Evolutionary conservation across 306 rosid species (phyloP).

Genomic region (Nissolia schottii): DNA sequence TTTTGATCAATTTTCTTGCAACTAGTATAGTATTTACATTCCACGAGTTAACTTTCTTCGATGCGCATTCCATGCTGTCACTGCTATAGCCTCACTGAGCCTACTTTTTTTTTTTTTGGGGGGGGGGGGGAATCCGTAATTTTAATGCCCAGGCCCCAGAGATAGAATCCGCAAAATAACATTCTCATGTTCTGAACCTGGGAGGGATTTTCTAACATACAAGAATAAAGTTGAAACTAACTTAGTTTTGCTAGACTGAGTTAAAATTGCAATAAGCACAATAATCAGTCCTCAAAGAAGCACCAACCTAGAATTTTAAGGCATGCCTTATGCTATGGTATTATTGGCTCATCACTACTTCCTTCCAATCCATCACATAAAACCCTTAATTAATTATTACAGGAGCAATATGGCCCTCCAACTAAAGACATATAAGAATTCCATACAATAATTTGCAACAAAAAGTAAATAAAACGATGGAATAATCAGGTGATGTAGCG

Average conservation of each 20-base stretch:
- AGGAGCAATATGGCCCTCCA: background rate
- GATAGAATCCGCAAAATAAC: background rate
- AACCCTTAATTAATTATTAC: background rate
- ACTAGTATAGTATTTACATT: background rate
- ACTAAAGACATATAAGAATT: background rate
- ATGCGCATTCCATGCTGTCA: background rate
- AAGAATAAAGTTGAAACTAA: background rate
- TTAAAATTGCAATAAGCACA: background rate
- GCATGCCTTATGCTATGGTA: background rate
- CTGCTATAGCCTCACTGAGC: background rate
- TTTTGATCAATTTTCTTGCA: background rate
- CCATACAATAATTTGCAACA: background rate
- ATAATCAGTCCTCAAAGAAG: background rate
- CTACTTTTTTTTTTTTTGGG: background rate
- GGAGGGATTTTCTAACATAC: background rate
- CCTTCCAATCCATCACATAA: too few relatives aligned
- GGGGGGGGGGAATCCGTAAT: background rate
- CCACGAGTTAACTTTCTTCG: too few relatives aligned
- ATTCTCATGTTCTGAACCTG: background rate
- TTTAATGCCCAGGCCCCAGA: background rate
- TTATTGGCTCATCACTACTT: too few relatives aligned
- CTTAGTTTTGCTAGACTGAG: background rate
- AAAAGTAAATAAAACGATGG: too few relatives aligned
- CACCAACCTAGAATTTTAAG: background rate
- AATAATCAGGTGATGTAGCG: constrained; percentile 24